A percentile compares a stretch with the other conserved stretches of the same genome.
Conservation (phyloP, 257 asterid species). For the Ophiorrhiza pumila region DNA sequence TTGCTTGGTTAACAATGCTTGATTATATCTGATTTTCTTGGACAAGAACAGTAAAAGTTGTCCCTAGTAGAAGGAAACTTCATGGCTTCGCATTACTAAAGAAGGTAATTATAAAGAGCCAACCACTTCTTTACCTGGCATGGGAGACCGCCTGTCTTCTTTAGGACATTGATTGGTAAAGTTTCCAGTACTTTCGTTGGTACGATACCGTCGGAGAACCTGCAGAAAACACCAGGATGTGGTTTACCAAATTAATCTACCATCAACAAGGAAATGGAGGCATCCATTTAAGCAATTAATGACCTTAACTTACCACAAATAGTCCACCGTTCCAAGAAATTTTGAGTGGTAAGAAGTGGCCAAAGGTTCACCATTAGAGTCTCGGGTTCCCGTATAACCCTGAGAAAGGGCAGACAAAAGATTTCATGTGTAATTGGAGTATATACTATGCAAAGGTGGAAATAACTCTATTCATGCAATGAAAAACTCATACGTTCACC, state of each 20-base stretch:
- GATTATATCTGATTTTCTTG: not conserved
- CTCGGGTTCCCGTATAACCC: conserved; percentile 31
- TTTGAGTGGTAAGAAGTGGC: conserved; percentile 47
- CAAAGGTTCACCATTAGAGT: conserved; percentile 31
- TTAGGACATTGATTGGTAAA: conserved; percentile 26
- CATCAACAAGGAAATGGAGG: not conserved
- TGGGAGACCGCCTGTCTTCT: conserved; percentile 36
- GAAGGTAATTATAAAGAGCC: not conserved
- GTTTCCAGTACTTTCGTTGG: conserved; percentile 44
- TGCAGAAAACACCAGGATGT: conserved; percentile 1
- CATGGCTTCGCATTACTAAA: not conserved
- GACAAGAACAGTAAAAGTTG: not conserved
- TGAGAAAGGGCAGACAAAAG: conserved; percentile 14
- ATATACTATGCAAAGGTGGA: not conserved
- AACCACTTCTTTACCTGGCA: conserved; percentile 23
- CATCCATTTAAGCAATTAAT: not conserved
- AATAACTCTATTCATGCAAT: not conserved
- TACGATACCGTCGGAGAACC: conserved; percentile 36
- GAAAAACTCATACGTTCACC: conserved; percentile 25
- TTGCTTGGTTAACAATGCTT: not conserved
- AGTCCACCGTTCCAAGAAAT: conserved; percentile 42
- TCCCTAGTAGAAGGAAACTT: not conserved
- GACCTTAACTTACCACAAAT: conserved; percentile 30
- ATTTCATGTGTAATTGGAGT: not conserved
- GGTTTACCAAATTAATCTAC: not conserved